Base-by-base conservation (phyloP, 108 stramenopile genomes). In the Conticribra weissflogii region DNA sequence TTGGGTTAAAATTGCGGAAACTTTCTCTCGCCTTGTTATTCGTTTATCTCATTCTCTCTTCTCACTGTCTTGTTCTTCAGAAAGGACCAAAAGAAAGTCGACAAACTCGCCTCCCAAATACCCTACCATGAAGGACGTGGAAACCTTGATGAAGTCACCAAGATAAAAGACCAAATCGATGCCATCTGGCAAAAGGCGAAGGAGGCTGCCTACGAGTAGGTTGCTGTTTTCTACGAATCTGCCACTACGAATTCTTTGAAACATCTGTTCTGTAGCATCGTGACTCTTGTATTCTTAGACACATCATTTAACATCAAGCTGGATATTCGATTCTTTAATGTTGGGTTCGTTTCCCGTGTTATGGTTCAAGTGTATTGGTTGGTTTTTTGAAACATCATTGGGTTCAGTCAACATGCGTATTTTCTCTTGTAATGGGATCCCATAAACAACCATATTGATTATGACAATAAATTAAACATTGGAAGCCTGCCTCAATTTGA, bases 1-100 rank as follows among this genome's bases (percentile, higher is more conserved):
- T 45, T 16, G 44, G 44, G 44, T 45, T 45, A 45, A 16, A 16
- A 16, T 45, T 45, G 16, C 14, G 44, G 44, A 9, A 14, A 45
- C 44, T n/a, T 1, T 31, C 1, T 19, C 17, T 12, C 56, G 2
- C 29, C 34, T 36, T 19, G 21, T 22, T 2, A 36, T 56, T 44
- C 30, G 45, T 53, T 29, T 55, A 48, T 27, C 25, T 25, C 8
- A 49, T 54, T 14, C 41, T 17, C 1, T 50, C 29, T 36, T 68
- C 22, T 33, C 32, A 1, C 46, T 34, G 21, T 17, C 50, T 55
- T n/a, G 16, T 41, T 53, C 44, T 47, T 49, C 75, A 92, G 91
- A 77, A 93, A 93, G 71, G 92, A 93, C 71, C 75, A 78, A 30
- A 93, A 93, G 88, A 93, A 93, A 77, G 92, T 93, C 34, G 53